Base-by-base conservation (phyloP, 495 filamentous ascomycete species). In the Penicillium salamii region DNA sequence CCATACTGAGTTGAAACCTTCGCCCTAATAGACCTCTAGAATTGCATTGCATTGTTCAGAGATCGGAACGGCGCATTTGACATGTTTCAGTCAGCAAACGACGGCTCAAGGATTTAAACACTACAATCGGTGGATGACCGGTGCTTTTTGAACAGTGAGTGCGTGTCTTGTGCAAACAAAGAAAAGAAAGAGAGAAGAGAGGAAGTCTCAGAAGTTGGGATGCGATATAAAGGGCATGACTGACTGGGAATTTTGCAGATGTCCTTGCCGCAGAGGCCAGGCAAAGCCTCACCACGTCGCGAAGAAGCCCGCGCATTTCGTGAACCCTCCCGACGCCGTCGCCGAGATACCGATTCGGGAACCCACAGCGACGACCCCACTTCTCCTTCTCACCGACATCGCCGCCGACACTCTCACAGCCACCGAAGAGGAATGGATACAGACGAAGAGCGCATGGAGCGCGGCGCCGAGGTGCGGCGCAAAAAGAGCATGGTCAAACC, bases 401-500 rank as follows among this genome's bases (percentile, higher is more conserved):
- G 57, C 36, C 62, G 58, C 37, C 71, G 63, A 46, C 68, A 55
- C 29, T 75, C 68, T 17, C 62, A 69, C 42, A 65, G 63, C 33
- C 65, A 63, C 17, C 63, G 67, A 24, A 51, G 65, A 44, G 58
- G 55, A 11, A 35, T 55, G 15, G 66, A 70, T n/a, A 62, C 59
- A 5, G 69, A 72, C 32, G 69, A 65, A 53, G 69, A 73, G 52
- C 66, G 67, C 50, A 62, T 66, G 58, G 61, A 66, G 43, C 61
- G 44, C 55, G 65, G 54, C 51, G 71, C 32, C 40, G 66, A 54
- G 39, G 28, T 47, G 48, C 49, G 48, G 75, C 85, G 90, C 37
- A 97, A 96, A 65, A 82, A 84, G 55, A 95, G 86, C 57, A 72
- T 99, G 44, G 84, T 97, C 52, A 79, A 87, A 52, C 95, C 95